These are phyloP conservation scores for Chaetoceros muelleri DNA, from an alignment of 108 stramenopile genomes.

Conservation along the genomic window DNA sequence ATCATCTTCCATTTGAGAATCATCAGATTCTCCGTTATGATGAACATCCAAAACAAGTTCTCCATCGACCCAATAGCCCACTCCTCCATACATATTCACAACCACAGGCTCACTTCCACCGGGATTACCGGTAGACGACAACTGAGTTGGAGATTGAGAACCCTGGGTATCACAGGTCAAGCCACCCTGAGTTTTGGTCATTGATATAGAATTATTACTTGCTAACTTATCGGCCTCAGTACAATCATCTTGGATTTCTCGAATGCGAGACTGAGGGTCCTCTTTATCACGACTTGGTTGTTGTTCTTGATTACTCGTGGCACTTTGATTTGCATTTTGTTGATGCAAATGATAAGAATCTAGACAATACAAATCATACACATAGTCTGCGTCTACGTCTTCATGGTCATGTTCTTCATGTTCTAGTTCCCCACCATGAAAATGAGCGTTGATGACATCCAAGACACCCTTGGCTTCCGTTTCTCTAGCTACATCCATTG, in stretches of 20 bases:
- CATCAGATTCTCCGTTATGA: conserved; percentile 3
- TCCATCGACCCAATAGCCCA: conserved; percentile 66
- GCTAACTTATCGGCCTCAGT: no score
- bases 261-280: no score
- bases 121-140: no score
- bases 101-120: conserved; percentile 3
- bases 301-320: no score
- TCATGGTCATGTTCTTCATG: not conserved
- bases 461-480: not conserved
- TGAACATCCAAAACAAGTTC: conserved; percentile 45
- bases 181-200: no score
- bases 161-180: no score
- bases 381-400: not conserved
- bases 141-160: no score
- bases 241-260: no score
- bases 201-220: no score
- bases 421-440: not conserved
- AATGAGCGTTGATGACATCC: not conserved
- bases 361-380: not conserved
- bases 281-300: no score
- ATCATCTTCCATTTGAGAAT: conserved; percentile 2
- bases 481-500: not conserved
- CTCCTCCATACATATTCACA: conserved; percentile 47
- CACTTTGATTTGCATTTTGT: no score
- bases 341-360: not conserved